Evolutionary conservation across 1,284 basidiomycete genomes (phyloP).

Genomic region (Pseudomicrostroma phylloplanum): DNA sequence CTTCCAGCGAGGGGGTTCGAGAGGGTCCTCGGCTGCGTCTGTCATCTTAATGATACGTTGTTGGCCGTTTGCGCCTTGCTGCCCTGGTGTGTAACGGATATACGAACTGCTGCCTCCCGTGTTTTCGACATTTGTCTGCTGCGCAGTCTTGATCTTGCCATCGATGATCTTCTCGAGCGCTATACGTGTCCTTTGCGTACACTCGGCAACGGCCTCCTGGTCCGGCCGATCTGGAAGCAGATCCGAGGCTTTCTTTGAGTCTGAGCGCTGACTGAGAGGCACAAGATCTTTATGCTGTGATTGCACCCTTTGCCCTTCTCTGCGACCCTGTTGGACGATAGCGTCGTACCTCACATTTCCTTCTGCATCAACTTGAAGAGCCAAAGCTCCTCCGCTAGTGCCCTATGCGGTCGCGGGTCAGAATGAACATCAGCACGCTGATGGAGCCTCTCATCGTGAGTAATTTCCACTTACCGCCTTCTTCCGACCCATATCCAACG

Average conservation of each 20-base stretch:
- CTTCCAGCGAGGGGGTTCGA: slow-evolving; percentile 94
- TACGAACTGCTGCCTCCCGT: slow-evolving; percentile 56
- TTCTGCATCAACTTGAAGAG: slow-evolving; percentile 90
- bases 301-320: slow-evolving; percentile 76
- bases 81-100: slow-evolving; percentile 91
- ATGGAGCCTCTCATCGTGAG: not conserved
- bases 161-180: slow-evolving; percentile 89
- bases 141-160: slow-evolving; percentile 92
- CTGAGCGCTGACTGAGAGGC: slow-evolving; percentile 80
- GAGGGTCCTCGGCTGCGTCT: slow-evolving; percentile 74
- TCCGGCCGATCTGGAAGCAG: slow-evolving; percentile 76
- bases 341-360: slow-evolving; percentile 95
- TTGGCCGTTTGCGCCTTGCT: slow-evolving; percentile 56
- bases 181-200: slow-evolving; percentile 78
- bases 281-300: slow-evolving; percentile 97
- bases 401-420: not conserved
- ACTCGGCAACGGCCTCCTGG: slow-evolving; percentile 78
- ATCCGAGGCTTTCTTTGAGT: slow-evolving; percentile 62
- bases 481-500: slow-evolving; percentile 88
- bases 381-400: slow-evolving; percentile 79
- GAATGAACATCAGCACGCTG: no score
- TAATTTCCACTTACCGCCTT: slow-evolving; percentile 53
- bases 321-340: slow-evolving; percentile 89
- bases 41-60: slow-evolving; percentile 99
- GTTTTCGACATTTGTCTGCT: slow-evolving; percentile 58